Percentiles rank a stretch among this genome's conserved stretches.
Conservation (phyloP, 305 asterid genomes). For the Fraxinus sp. region DNA sequence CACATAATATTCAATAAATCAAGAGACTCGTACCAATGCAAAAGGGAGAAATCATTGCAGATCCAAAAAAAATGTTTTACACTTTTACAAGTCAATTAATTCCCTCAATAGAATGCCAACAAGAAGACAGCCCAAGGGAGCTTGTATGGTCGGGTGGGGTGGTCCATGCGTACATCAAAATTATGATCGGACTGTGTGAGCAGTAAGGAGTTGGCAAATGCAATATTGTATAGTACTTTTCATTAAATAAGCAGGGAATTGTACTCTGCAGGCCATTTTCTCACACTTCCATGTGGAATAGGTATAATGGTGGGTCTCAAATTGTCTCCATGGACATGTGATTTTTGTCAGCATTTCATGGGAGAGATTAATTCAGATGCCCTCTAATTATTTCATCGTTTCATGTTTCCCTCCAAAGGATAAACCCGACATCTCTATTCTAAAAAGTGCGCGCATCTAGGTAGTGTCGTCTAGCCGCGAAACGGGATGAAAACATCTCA, state of each 20-base stretch:
- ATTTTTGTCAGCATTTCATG: conserved; percentile 31
- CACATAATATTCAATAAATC: conserved; percentile 13
- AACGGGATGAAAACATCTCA: too few relatives aligned
- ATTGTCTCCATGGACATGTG: conserved; percentile 42
- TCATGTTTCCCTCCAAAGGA: not conserved
- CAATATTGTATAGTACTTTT: conserved; percentile 10
- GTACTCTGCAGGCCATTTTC: conserved; percentile 24
- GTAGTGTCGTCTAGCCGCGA: too few relatives aligned
- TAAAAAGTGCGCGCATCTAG: too few relatives aligned
- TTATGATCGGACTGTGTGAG: conserved; percentile 9
- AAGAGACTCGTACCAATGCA: conserved; percentile 21
- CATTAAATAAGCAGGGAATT: not conserved
- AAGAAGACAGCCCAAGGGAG: conserved; percentile 23
- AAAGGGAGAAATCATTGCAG: conserved; percentile 25
- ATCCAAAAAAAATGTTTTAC: conserved; percentile 23
- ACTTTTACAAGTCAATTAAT: conserved; percentile 19
- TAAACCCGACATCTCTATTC: not conserved
- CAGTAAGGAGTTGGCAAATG: conserved; percentile 28
- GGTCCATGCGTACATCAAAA: conserved; percentile 34
- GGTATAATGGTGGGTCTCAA: conserved; percentile 33
- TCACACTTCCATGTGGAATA: conserved; percentile 37
- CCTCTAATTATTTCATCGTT: not conserved
- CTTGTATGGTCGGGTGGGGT: conserved; percentile 27
- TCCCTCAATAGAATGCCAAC: conserved; percentile 14
- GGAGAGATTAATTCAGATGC: not conserved